These are phyloP conservation scores for Rhazya stricta DNA, from an alignment of 257 asterid genomes.

Conservation along the genomic window DNA sequence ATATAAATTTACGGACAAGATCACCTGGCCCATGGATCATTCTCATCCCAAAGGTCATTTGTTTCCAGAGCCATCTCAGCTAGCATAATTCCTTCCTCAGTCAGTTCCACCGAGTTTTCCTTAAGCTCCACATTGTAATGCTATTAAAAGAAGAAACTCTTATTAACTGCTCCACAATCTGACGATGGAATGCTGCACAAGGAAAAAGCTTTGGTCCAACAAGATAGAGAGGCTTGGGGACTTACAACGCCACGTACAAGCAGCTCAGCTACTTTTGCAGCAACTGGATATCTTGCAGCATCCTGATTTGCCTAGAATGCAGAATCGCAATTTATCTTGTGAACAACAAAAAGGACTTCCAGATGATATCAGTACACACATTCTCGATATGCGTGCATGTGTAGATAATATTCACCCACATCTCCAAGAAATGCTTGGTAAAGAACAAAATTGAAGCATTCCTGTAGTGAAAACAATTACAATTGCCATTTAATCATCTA, in stretches of 20 bases:
- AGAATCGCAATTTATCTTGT: constrained; percentile 12
- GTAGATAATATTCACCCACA: too few species aligned
- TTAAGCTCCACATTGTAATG: constrained; percentile 90
- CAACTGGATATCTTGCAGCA: constrained; percentile 94
- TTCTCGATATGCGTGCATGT: neutral
- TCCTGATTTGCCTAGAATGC: constrained; percentile 65
- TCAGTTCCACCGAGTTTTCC: constrained; percentile 89
- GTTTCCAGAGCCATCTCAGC: constrained; percentile 98
- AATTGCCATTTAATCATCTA: neutral
- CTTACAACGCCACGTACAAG: constrained; percentile 70
- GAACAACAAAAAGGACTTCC: constrained; percentile 10
- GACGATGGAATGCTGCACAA: neutral
- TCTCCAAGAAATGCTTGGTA: neutral
- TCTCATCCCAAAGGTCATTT: constrained; percentile 95
- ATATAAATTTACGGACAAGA: constrained; percentile 13
- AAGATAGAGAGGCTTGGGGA: constrained; percentile 18
- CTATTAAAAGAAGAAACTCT: constrained; percentile 34
- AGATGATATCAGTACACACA: neutral
- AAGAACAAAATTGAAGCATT: neutral
- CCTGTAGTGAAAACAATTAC: neutral
- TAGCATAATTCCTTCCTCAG: constrained; percentile 81
- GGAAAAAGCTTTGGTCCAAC: neutral
- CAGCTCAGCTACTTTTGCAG: constrained; percentile 87
- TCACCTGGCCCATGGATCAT: constrained; percentile 99
- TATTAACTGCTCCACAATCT: constrained; percentile 8